Percentiles rank a stretch among this genome's conserved stretches.
phyloP scores from a whole-genome alignment of 2,329 filamentous ascomycete species.

The Cladophialophora bantiana region DNA sequence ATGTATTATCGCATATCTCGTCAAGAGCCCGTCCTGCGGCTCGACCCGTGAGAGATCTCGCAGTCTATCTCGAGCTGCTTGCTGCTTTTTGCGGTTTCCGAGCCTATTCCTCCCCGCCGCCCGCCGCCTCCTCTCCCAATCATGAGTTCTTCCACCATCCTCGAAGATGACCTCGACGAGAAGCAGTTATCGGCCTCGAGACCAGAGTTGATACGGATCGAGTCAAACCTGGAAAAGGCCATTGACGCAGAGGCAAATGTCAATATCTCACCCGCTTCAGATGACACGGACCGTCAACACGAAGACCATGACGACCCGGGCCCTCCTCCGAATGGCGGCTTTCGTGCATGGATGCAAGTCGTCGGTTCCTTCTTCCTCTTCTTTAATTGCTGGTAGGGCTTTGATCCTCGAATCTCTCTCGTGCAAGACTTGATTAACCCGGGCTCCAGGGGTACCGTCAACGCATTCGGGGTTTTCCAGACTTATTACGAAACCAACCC shows the following conservation, averaged over 20 bases:
- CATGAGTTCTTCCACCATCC: constrained; percentile 33
- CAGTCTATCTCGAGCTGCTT: not conserved
- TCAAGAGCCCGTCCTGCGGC: not conserved
- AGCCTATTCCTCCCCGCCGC: not conserved
- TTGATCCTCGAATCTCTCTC: not conserved
- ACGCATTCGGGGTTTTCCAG: constrained; percentile 46
- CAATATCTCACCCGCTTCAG: constrained; percentile 1
- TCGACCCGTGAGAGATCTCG: constrained; percentile 6
- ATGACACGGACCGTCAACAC: constrained; percentile 10
- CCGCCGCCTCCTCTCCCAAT: not conserved
- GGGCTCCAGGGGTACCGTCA: constrained; percentile 40
- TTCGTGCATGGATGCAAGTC: constrained; percentile 47
- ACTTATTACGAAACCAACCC: constrained; percentile 44
- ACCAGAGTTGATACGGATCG: constrained; percentile 14
- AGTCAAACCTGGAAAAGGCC: constrained; percentile 30
- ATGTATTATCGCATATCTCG: not conserved
- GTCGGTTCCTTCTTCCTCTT: constrained; percentile 44
- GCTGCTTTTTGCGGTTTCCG: not conserved
- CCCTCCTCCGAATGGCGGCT: constrained; percentile 44
- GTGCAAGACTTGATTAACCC: not conserved
- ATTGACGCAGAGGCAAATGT: constrained; percentile 36
- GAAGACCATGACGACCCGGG: constrained; percentile 24
- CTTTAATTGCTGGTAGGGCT: constrained; percentile 45
- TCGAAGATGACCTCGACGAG: constrained; percentile 24
- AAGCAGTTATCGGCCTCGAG: constrained; percentile 9